Percentiles rank a stretch among this genome's conserved stretches.
Evolutionary conservation across 345 rosid genomes (phyloP).

Genomic region (Mallotus nudiflorus): DNA sequence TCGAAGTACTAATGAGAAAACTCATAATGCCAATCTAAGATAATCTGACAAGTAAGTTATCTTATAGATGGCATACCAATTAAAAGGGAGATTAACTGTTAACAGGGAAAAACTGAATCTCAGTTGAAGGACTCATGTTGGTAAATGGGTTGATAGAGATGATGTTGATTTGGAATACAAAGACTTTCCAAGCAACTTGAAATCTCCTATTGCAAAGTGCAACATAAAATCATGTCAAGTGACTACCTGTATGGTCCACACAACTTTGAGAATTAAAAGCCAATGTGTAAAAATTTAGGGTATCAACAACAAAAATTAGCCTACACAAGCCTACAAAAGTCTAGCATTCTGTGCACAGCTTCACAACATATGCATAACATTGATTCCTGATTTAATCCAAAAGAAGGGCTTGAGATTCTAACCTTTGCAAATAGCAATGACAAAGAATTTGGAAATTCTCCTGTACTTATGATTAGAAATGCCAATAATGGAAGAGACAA

Average conservation of each 20-base stretch:
- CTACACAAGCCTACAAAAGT: background rate
- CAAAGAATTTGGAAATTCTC: slow-evolving; percentile 86
- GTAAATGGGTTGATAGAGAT: too few species aligned
- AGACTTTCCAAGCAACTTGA: background rate
- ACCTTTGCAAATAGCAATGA: slow-evolving; percentile 81
- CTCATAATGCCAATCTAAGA: background rate
- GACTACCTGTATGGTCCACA: background rate
- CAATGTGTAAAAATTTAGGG: background rate
- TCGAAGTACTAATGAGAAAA: background rate
- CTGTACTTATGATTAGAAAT: slow-evolving; percentile 70
- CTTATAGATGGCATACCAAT: background rate
- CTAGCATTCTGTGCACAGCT: slow-evolving; percentile 1
- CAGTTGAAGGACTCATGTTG: background rate
- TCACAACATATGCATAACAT: slow-evolving; percentile 1
- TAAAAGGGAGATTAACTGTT: background rate
- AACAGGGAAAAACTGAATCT: background rate
- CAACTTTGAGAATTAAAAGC: background rate
- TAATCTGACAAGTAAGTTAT: background rate
- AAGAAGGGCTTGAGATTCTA: slow-evolving; percentile 32
- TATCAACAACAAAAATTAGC: background rate
- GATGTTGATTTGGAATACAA: background rate
- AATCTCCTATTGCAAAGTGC: background rate
- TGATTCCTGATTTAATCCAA: background rate
- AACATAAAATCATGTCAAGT: background rate
- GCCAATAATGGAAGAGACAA: slow-evolving; percentile 83